Base-by-base conservation (phyloP, 2,329 filamentous ascomycete species). In the Fusarium foetens region DNA sequence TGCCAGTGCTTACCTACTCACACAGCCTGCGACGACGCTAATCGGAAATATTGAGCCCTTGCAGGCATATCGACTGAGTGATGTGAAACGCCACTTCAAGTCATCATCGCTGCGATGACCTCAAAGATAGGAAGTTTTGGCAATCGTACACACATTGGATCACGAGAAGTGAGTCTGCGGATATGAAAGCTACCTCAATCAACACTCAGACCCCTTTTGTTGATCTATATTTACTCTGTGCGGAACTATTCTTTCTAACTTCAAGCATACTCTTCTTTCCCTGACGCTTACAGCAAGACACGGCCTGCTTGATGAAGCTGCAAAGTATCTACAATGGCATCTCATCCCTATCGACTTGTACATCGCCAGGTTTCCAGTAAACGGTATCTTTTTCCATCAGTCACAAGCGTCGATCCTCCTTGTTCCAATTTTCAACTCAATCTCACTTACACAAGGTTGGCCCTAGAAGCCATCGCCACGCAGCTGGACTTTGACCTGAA, bases 351-450 rank as follows among this genome's bases (percentile, higher is more conserved):
- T 19, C 11, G 14, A 3, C 10, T 43, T 5, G 11, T 13, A 9
- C 3, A 6, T 13, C 7, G 8, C 4, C 11, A 23, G 11, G 11
- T 6, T 9, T 19, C 2, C 23, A 19, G 14, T 10, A 8, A 23
- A 5, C 1, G 5, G 5, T 2, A 42, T 9, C 23, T 6, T 13
- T 12, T 13, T 23, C 8, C 4, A 13, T 9, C 21, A 9, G 12
- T 13, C 2, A n/a, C 7, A 14, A n/a, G 8, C 4, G 1, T 9
- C 23, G 7, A 27, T 27, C 17, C 5, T 45, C 25, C 3, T 6
- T 14, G 8, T 45, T 27, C 17, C 3, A 14, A 10, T 21, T 4
- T 7, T 11, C 0, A n/a, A n/a, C 0, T 31, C 14, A 2, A 12
- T 23, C 14, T n/a, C 3, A n/a, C 3, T 12, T 9, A 19, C 0